A percentile compares a stretch with the other conserved stretches of the same genome.
phyloP scores from a whole-genome alignment of 73 alveolate species.

The Halteria grandinella region DNA sequence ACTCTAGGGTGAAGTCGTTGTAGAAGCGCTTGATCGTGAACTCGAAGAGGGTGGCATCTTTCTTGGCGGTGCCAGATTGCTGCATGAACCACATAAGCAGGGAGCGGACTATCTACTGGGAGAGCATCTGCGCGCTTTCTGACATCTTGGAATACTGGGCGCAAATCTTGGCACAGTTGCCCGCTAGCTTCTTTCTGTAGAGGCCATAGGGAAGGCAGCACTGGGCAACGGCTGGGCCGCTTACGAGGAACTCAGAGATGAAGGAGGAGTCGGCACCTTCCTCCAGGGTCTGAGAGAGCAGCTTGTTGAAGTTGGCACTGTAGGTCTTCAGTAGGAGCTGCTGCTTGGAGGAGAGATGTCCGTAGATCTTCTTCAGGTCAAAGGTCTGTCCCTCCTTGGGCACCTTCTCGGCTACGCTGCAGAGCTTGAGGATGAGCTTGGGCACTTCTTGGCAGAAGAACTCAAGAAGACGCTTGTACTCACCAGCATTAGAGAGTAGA shows the following conservation, averaged over 20 bases:
- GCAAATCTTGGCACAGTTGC: constrained; percentile 13
- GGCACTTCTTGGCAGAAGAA: constrained; percentile 33
- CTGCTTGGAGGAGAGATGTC: constrained; percentile 30
- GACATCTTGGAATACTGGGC: not conserved
- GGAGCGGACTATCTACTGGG: constrained; percentile 8
- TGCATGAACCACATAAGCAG: constrained; percentile 17
- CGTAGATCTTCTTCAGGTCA: constrained; percentile 27
- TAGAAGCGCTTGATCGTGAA: constrained; percentile 15
- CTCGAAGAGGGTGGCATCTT: constrained; percentile 37
- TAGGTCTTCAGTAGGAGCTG: constrained; percentile 28
- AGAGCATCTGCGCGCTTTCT: constrained; percentile 11
- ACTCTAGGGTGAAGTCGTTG: constrained; percentile 26
- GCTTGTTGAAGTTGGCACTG: constrained; percentile 32
- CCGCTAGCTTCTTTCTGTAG: constrained; percentile 14
- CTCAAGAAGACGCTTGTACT: constrained; percentile 20
- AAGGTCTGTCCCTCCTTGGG: not conserved
- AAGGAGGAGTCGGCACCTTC: constrained; percentile 35
- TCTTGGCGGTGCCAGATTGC: constrained; percentile 11
- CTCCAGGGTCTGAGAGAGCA: constrained; percentile 16
- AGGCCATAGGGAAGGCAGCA: constrained; percentile 23
- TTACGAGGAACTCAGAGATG: constrained; percentile 19
- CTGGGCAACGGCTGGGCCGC: constrained; percentile 20
- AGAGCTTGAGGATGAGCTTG: constrained; percentile 1
- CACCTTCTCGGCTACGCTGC: constrained; percentile 1
- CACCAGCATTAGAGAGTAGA: not conserved